These are phyloP conservation scores for Lupinus albus DNA, from an alignment of 306 rosid species.

Conservation along the genomic window DNA sequence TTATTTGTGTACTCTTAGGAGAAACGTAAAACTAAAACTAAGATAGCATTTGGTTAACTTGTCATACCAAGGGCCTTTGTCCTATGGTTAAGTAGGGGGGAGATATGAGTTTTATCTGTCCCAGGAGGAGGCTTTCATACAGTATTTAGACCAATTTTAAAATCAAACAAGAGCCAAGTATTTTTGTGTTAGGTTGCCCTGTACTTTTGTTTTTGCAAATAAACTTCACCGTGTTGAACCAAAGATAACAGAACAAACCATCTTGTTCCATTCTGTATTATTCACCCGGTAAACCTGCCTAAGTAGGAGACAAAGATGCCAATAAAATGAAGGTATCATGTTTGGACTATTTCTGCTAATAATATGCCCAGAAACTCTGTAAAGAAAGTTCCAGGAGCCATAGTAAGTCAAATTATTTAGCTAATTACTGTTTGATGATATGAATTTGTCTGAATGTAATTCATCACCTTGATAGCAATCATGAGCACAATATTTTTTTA, in stretches of 20 bases:
- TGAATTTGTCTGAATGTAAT: not conserved
- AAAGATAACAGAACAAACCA: too few species aligned
- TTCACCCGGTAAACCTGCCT: too few species aligned
- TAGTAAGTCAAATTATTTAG: not conserved
- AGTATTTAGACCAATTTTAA: too few species aligned
- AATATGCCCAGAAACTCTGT: not conserved
- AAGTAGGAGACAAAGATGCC: not conserved
- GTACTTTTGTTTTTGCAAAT: too few species aligned
- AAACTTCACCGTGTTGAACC: too few species aligned
- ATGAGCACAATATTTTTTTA: not conserved
- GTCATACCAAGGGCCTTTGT: too few species aligned
- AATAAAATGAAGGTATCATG: not conserved
- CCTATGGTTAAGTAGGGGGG: too few species aligned
- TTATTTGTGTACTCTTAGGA: not conserved
- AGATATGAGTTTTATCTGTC: too few species aligned
- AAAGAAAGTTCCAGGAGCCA: not conserved
- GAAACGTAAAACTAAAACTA: not conserved
- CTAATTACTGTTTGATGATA: not conserved
- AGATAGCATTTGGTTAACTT: not conserved
- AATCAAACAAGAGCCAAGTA: too few species aligned
- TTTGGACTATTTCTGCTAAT: constrained; percentile 2
- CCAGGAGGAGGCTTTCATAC: too few species aligned
- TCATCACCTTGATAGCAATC: not conserved
- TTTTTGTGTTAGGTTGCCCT: too few species aligned
- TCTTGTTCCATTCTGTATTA: too few species aligned